Conservation (phyloP, 192 early-diverging fungal species). For the Backusella mclennaniae region DNA sequence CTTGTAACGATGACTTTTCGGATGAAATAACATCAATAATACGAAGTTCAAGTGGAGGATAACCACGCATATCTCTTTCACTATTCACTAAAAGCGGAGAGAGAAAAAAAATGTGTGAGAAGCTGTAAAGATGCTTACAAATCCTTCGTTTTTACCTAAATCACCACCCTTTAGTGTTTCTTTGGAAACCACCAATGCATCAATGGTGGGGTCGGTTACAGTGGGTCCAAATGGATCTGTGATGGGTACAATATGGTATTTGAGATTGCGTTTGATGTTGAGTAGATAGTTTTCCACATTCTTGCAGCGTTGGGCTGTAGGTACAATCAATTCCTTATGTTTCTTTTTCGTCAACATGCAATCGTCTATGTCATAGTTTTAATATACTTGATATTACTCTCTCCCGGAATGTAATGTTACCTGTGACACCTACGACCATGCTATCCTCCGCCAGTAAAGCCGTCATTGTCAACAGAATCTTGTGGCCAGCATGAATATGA, state of each 20-base stretch:
- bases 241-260: constrained; percentile 65
- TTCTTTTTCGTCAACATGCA: constrained; percentile 70
- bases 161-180: constrained; percentile 80
- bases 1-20: constrained; percentile 29
- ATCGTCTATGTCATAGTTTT: constrained; percentile 39
- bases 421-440: constrained; percentile 73
- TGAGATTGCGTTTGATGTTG: constrained; percentile 44
- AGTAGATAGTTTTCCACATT: constrained; percentile 62
- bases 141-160: constrained; percentile 46
- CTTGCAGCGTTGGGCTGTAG: constrained; percentile 58
- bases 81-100: constrained; percentile 64
- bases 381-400: neutral
- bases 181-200: constrained; percentile 78
- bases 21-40: constrained; percentile 71
- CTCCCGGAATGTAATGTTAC: constrained; percentile 33
- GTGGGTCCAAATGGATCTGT: constrained; percentile 89
- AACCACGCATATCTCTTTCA: constrained; percentile 55
- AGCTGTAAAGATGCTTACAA: neutral
- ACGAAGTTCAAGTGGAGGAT: constrained; percentile 59
- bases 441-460: constrained; percentile 63
- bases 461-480: constrained; percentile 85
- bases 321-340: constrained; percentile 63
- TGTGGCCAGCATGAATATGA: constrained; percentile 93
- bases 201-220: constrained; percentile 63
- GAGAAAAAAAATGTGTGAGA: neutral